Conservation (phyloP, 768 basidiomycete species). For the Amanita polypyramis region DNA sequence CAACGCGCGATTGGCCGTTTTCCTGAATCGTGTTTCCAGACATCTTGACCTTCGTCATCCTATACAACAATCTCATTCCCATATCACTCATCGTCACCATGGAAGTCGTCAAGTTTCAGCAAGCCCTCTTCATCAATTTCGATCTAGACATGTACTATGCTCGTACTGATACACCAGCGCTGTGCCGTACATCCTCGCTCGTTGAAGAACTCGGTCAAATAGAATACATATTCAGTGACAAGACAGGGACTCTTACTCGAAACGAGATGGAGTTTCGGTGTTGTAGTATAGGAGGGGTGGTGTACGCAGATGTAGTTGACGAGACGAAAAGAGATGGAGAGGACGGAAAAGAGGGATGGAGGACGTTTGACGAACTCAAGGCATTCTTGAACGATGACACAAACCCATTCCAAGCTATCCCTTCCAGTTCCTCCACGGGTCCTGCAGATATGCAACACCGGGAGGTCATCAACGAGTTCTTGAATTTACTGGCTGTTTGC, state of each 20-base stretch:
- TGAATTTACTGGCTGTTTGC: slow-evolving; percentile 86
- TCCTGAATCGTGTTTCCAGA: slow-evolving; percentile 36
- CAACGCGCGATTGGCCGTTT: slow-evolving; percentile 2
- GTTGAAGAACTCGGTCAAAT: slow-evolving; percentile 99
- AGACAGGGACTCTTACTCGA: slow-evolving; percentile 90
- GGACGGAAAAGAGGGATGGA: slow-evolving; percentile 56
- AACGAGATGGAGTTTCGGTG: slow-evolving; percentile 98
- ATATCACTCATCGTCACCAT: slow-evolving; percentile 99
- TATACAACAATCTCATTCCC: slow-evolving; percentile 98
- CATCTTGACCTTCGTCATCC: slow-evolving; percentile 95
- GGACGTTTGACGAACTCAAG: slow-evolving; percentile 69
- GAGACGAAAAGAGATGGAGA: slow-evolving; percentile 64
- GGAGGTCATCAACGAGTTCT: slow-evolving; percentile 55
- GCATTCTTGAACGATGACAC: slow-evolving; percentile 37
- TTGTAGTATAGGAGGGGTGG: slow-evolving; percentile 80
- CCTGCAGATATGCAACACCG: slow-evolving; percentile 28
- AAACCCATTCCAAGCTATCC: slow-evolving; percentile 51
- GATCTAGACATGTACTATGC: slow-evolving; percentile 99
- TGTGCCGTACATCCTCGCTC: slow-evolving; percentile 95
- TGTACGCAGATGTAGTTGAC: slow-evolving; percentile 87
- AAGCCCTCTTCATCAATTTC: slow-evolving; percentile 93
- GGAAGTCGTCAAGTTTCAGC: slow-evolving; percentile 98
- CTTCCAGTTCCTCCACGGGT: slow-evolving; percentile 22
- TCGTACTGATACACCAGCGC: slow-evolving; percentile 88
- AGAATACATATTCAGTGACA: slow-evolving; percentile 92